Percentiles rank a stretch among this genome's conserved stretches.
phyloP scores from a whole-genome alignment of 2,329 filamentous ascomycete genomes.

The Sphaerulina vaccinii region DNA sequence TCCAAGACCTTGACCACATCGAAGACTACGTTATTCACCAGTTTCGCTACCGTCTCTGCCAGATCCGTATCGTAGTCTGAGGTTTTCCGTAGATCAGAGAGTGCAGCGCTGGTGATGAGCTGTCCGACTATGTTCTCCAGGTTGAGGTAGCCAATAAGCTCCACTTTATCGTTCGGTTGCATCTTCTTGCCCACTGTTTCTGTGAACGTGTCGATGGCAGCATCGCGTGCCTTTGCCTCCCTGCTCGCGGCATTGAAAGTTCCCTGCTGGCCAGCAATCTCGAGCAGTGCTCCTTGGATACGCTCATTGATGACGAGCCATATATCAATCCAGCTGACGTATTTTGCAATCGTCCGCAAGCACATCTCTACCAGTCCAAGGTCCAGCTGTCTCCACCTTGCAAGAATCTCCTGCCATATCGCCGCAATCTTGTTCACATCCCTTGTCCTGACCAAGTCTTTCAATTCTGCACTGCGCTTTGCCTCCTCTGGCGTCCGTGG shows the following conservation, averaged over 20 bases:
- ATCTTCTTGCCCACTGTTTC: conserved; percentile 99
- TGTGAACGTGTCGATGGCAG: conserved; percentile 90
- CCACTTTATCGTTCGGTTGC: conserved; percentile 87
- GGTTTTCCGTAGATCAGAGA: conserved; percentile 76
- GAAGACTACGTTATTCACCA: conserved; percentile 84
- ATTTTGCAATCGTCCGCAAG: conserved; percentile 87
- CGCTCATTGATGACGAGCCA: conserved; percentile 85
- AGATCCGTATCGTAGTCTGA: conserved; percentile 92
- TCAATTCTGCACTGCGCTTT: conserved; percentile 83
- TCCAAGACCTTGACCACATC: conserved; percentile 88
- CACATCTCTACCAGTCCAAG: conserved; percentile 81
- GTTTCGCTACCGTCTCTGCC: conserved; percentile 89
- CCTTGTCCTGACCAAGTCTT: conserved; percentile 81
- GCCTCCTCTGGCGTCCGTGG: conserved; percentile 74
- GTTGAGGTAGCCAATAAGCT: conserved; percentile 88
- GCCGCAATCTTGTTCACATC: conserved; percentile 85
- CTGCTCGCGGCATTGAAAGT: conserved; percentile 57
- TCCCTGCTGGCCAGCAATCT: conserved; percentile 74
- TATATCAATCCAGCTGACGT: conserved; percentile 99
- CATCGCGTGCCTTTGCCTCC: conserved; percentile 76
- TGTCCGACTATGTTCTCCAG: conserved; percentile 81
- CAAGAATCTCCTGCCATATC: conserved; percentile 89
- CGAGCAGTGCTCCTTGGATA: conserved; percentile 80
- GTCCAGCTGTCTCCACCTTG: conserved; percentile 66
- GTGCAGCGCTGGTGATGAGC: conserved; percentile 76